Percentiles rank a stretch among this genome's conserved stretches.
Evolutionary conservation across 2,329 filamentous ascomycete species (phyloP).

Genomic region (Hirsutella thompsonii): DNA sequence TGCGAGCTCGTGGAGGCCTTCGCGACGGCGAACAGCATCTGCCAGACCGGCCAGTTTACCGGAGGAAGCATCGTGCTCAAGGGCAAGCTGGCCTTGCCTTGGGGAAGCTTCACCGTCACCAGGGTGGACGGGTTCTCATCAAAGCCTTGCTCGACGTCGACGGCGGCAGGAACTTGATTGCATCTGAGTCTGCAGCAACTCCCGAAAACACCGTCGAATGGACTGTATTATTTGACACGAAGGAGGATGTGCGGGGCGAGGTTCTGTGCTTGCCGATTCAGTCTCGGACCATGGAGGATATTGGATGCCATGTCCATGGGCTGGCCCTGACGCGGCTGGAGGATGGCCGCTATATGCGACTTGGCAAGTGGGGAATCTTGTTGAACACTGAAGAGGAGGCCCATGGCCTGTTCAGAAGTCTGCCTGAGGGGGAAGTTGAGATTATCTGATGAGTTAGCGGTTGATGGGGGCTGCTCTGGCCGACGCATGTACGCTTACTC

Average conservation of each 20-base stretch:
- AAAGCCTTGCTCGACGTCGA: too few species aligned
- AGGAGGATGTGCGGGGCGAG: background rate
- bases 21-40: too few species aligned
- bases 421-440: too few species aligned
- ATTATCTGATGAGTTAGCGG: too few species aligned
- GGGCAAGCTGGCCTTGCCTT: background rate
- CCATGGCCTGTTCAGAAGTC: background rate
- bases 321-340: background rate
- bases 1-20: too few species aligned
- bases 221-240: background rate
- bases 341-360: background rate
- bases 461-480: too few species aligned
- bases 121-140: too few species aligned
- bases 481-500: too few species aligned
- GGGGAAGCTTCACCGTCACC: background rate
- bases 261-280: background rate
- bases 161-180: too few species aligned
- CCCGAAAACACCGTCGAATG: background rate
- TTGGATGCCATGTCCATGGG: background rate
- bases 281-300: background rate
- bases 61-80: background rate
- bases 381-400: background rate
- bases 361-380: background rate
- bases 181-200: too few species aligned
- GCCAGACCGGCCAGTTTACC: background rate